Conservation (phyloP, 1,284 basidiomycete genomes). For the Athelia psychrophila region DNA sequence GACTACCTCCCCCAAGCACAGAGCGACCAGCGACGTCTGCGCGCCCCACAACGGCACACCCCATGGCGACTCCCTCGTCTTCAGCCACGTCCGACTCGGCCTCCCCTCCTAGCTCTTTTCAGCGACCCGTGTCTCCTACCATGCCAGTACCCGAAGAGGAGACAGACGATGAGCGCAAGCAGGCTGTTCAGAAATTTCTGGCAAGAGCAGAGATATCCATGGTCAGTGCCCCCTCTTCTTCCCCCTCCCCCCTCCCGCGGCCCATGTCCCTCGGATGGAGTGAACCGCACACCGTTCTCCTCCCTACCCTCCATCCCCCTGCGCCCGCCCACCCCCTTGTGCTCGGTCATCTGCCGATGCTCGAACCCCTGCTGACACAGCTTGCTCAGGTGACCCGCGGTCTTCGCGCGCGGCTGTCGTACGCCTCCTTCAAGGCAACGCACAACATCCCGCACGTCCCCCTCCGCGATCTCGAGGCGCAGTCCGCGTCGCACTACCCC, state of each 20-base stretch:
- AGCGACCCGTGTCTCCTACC: too few relatives aligned
- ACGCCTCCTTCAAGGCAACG: conserved; percentile 77
- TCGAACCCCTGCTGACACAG: conserved; percentile 15
- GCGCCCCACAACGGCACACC: too few relatives aligned
- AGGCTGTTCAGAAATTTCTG: conserved; percentile 67
- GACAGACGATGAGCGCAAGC: conserved; percentile 49
- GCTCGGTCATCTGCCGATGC: conserved; percentile 16
- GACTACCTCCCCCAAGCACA: too few relatives aligned
- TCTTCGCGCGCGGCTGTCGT: conserved; percentile 70
- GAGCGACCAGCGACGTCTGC: too few relatives aligned
- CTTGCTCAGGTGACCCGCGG: conserved; percentile 69
- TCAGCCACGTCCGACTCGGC: too few relatives aligned
- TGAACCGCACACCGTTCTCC: background rate
- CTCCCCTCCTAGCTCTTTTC: too few relatives aligned
- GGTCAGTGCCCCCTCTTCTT: conserved; percentile 49
- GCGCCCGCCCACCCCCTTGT: conserved; percentile 2
- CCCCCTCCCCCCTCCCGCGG: conserved; percentile 15
- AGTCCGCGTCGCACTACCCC: conserved; percentile 39
- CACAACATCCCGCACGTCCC: conserved; percentile 65
- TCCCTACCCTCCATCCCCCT: conserved; percentile 2
- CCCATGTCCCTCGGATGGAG: conserved; percentile 19
- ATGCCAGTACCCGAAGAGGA: too few relatives aligned
- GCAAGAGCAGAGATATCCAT: conserved; percentile 73
- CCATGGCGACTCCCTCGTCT: too few relatives aligned
- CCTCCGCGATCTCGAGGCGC: conserved; percentile 67